These are phyloP conservation scores for Nothopassalora personata DNA, from an alignment of 2,329 filamentous ascomycete genomes.

Conservation along the genomic window DNA sequence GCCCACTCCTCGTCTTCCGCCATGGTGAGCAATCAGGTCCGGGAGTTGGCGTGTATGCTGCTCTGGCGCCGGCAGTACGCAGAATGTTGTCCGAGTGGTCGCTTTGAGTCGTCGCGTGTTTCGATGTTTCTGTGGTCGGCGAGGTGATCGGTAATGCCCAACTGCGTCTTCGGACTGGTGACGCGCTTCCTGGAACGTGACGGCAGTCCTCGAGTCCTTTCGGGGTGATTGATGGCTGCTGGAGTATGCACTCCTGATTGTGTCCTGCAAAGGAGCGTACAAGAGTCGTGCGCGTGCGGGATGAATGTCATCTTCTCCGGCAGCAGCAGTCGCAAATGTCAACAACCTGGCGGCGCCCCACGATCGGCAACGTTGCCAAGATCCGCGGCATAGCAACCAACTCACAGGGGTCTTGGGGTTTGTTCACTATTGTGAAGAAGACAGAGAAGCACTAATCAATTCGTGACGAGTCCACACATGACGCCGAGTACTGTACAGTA, in stretches of 20 bases:
- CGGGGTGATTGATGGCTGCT: no score
- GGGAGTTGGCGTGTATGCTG: not conserved
- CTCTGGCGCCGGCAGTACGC: not conserved
- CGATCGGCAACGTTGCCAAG: not conserved
- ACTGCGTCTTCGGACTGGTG: not conserved
- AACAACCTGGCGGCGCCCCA: not conserved
- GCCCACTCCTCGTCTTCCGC: constrained; percentile 83
- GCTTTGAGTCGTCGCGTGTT: not conserved
- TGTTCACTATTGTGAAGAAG: not conserved
- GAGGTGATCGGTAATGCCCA: constrained; percentile 5
- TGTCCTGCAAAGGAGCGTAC: not conserved
- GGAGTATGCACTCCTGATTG: not conserved
- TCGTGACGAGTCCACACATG: no score
- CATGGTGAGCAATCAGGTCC: constrained; percentile 47
- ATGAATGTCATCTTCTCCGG: not conserved
- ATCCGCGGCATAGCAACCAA: not conserved
- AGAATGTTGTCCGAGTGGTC: not conserved
- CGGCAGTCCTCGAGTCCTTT: no score
- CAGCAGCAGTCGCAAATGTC: not conserved
- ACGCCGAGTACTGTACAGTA: no score
- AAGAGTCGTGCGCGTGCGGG: not conserved
- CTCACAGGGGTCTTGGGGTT: not conserved
- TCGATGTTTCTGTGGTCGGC: constrained; percentile 1
- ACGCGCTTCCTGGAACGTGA: not conserved
- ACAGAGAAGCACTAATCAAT: no score